A percentile compares a stretch with the other conserved stretches of the same genome.
Conservation (phyloP, 2,329 filamentous ascomycete species). For the Exophiala sp. region DNA sequence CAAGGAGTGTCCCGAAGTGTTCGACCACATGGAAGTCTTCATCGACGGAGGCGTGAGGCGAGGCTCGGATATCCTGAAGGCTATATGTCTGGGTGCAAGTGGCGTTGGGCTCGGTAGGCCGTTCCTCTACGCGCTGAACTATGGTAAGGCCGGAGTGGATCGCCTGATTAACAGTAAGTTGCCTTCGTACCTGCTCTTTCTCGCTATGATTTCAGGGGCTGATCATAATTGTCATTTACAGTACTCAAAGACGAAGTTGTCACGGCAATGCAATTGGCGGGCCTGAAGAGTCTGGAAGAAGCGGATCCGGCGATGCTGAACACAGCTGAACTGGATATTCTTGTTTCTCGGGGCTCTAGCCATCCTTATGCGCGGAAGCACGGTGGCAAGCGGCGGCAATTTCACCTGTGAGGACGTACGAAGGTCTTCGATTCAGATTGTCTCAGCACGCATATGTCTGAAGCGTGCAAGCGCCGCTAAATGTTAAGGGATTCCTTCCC, state of each 20-base stretch:
- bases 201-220: conserved; percentile 38
- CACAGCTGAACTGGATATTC: conserved; percentile 42
- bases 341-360: conserved; percentile 41
- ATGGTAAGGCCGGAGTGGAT: conserved; percentile 53
- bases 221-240: conserved; percentile 24
- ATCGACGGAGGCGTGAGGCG: conserved; percentile 53
- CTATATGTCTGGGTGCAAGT: conserved; percentile 51
- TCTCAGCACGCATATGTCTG: too few species aligned
- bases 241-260: conserved; percentile 62
- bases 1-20: conserved; percentile 42
- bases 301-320: conserved; percentile 62
- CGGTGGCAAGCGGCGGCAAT: neutral
- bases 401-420: neutral
- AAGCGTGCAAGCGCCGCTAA: too few species aligned
- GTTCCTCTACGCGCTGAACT: conserved; percentile 52
- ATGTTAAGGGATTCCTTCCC: too few species aligned
- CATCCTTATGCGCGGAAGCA: conserved; percentile 43
- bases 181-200: conserved; percentile 47
- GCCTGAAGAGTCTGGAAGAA: conserved; percentile 58
- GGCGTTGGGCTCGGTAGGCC: conserved; percentile 54
- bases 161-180: conserved; percentile 46
- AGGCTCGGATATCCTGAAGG: conserved; percentile 54
- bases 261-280: conserved; percentile 64
- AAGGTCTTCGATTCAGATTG: too few species aligned
- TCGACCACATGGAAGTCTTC: conserved; percentile 32